phyloP scores from a whole-genome alignment of 345 rosid species.

The Passiflora organensis region DNA sequence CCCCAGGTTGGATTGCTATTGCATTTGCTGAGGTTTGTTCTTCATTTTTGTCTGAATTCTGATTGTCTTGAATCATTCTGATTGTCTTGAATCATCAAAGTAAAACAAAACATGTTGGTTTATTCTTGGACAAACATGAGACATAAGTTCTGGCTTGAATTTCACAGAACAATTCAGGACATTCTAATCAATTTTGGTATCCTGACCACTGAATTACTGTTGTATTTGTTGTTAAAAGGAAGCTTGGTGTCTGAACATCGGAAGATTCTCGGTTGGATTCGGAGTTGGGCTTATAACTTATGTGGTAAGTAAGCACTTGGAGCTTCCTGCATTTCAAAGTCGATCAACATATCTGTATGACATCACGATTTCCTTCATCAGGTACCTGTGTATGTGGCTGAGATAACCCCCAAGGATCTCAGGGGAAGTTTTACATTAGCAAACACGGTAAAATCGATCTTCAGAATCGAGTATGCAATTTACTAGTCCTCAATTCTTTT shows the following conservation, averaged over 20 bases:
- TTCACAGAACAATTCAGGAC: too few relatives aligned
- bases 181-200: too few relatives aligned
- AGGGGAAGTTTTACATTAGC: slow-evolving; percentile 28
- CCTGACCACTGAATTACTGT: too few relatives aligned
- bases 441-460: slow-evolving; percentile 18
- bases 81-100: too few relatives aligned
- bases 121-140: too few relatives aligned
- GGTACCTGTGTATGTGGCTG: slow-evolving; percentile 44
- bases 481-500: not conserved
- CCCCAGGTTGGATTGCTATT: too few relatives aligned
- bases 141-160: too few relatives aligned
- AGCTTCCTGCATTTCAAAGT: not conserved
- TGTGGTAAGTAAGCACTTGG: slow-evolving; percentile 26
- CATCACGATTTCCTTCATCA: slow-evolving; percentile 2
- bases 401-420: slow-evolving; percentile 30
- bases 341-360: not conserved
- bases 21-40: too few relatives aligned
- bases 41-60: too few relatives aligned
- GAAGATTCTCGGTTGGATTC: slow-evolving; percentile 38
- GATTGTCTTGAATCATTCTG: too few relatives aligned
- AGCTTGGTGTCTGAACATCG: slow-evolving; percentile 36
- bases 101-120: too few relatives aligned
- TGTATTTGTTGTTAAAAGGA: slow-evolving; percentile 18
- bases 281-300: slow-evolving; percentile 43
- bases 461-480: not conserved